Conservation (phyloP, 2,329 filamentous ascomycete genomes). For the Penicillium expansum region DNA sequence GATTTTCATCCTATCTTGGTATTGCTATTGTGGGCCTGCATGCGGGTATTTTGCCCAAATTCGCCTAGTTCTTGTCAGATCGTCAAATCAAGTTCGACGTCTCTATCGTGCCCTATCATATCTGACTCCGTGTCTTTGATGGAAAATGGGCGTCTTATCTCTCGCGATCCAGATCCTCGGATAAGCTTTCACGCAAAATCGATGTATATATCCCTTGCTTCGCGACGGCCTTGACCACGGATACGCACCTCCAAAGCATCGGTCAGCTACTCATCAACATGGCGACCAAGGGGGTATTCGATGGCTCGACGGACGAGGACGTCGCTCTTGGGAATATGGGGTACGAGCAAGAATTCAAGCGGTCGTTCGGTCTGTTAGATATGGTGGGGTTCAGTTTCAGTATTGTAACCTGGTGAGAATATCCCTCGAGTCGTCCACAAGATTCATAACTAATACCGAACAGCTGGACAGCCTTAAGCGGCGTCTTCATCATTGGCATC, state of each 20-base stretch:
- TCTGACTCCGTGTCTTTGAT: no score
- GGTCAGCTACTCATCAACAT: not conserved
- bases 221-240: not conserved
- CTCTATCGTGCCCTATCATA: no score
- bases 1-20: no score
- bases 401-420: conserved; percentile 50
- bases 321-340: conserved; percentile 30
- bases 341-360: conserved; percentile 50
- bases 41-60: no score
- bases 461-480: conserved; percentile 54
- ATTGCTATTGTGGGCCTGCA: no score
- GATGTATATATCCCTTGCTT: not conserved
- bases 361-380: conserved; percentile 52
- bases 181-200: not conserved
- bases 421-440: not conserved
- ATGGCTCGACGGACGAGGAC: conserved; percentile 22
- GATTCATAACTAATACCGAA: not conserved
- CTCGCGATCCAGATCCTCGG: not conserved
- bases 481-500: conserved; percentile 54
- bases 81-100: no score
- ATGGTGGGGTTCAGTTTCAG: conserved; percentile 58
- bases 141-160: not conserved
- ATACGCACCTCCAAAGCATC: not conserved
- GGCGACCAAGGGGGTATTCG: conserved; percentile 9
- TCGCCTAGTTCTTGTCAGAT: no score